A percentile compares a stretch with the other conserved stretches of the same genome.
Evolutionary conservation across 768 basidiomycete genomes (phyloP).

Genomic region (Lepiota venenata): DNA sequence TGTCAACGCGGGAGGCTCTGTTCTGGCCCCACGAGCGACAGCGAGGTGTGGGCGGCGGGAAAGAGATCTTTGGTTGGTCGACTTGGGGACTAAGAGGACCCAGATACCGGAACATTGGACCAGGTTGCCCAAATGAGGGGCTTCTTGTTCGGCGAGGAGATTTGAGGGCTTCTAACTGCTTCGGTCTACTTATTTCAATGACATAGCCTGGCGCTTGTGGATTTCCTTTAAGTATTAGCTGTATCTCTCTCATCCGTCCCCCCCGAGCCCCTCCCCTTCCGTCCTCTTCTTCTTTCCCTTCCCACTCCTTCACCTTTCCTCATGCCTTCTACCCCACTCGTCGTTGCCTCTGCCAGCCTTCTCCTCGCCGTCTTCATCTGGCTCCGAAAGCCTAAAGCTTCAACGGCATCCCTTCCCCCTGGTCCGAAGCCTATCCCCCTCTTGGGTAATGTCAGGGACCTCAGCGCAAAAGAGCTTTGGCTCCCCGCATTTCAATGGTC

Average conservation of each 20-base stretch:
- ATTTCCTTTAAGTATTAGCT: slow-evolving; percentile 12
- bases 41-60: not conserved
- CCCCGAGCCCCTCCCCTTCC: slow-evolving; percentile 12
- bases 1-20: not conserved
- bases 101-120: not conserved
- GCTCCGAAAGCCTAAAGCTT: slow-evolving; percentile 41
- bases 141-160: not conserved
- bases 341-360: slow-evolving; percentile 20
- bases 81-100: not conserved
- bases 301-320: not conserved
- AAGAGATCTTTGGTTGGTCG: not conserved
- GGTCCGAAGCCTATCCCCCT: slow-evolving; percentile 66
- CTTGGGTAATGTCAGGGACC: slow-evolving; percentile 61
- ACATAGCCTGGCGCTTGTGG: slow-evolving; percentile 3
- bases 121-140: not conserved
- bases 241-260: not conserved
- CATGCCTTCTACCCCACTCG: slow-evolving; percentile 8
- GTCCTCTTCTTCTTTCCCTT: slow-evolving; percentile 7
- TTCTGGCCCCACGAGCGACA: not conserved
- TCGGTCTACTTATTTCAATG: not conserved
- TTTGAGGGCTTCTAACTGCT: slow-evolving; percentile 1
- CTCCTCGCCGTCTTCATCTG: slow-evolving; percentile 36
- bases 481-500: slow-evolving; percentile 60
- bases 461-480: slow-evolving; percentile 64
- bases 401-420: slow-evolving; percentile 49